These are phyloP conservation scores for Digitaria exilis DNA, from an alignment of 202 grass and related monocot species.

Conservation along the genomic window DNA sequence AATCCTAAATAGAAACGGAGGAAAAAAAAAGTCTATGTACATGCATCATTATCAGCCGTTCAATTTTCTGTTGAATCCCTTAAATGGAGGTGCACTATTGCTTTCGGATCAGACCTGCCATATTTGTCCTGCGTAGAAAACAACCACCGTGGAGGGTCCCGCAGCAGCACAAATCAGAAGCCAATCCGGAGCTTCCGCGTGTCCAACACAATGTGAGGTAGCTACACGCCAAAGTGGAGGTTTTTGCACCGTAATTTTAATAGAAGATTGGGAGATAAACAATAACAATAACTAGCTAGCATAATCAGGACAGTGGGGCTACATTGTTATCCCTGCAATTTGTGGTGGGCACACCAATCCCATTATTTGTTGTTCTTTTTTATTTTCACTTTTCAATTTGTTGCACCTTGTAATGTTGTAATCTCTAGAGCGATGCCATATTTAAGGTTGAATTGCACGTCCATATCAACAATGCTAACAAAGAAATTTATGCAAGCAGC, in stretches of 20 bases:
- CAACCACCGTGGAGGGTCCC: neutral
- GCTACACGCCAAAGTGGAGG: no score
- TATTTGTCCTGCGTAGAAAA: constrained; percentile 15
- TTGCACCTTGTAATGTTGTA: no score
- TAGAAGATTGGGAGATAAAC: neutral
- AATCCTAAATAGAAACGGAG: neutral
- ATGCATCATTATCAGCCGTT: neutral
- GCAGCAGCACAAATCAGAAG: no score
- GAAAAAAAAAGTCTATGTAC: neutral
- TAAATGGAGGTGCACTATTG: neutral
- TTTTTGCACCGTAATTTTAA: no score
- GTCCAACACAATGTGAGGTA: no score
- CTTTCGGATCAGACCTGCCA: constrained; percentile 25
- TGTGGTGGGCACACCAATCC: neutral
- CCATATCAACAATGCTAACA: no score
- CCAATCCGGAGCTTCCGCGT: no score
- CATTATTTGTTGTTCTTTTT: neutral
- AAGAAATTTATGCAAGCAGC: no score
- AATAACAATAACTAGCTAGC: neutral
- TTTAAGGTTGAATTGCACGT: no score
- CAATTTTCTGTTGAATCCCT: neutral
- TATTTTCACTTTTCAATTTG: no score
- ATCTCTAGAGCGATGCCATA: no score
- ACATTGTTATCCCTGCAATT: neutral
- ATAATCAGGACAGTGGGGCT: neutral